phyloP scores from a whole-genome alignment of 306 rosid species.

The Senna siamea region DNA sequence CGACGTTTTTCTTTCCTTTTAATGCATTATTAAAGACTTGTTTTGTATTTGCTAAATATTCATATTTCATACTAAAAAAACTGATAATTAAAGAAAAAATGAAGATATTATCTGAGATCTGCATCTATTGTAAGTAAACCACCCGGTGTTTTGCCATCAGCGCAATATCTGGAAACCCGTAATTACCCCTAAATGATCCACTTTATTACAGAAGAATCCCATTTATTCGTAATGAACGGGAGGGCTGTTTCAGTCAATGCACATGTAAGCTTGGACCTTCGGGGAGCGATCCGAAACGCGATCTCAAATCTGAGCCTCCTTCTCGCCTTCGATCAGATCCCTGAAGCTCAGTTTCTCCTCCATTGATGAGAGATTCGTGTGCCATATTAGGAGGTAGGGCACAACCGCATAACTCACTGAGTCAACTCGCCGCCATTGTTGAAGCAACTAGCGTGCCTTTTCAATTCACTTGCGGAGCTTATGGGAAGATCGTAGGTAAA shows the following conservation, averaged over 20 bases:
- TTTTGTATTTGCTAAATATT: no score
- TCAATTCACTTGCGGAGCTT: slow-evolving; percentile 28
- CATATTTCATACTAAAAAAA: no score
- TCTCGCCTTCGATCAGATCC: slow-evolving; percentile 37
- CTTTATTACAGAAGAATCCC: background rate
- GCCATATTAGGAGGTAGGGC: no score
- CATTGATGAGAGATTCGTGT: background rate
- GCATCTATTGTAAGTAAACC: background rate
- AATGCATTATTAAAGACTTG: no score
- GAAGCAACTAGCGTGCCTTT: slow-evolving; percentile 15
- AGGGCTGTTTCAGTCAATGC: slow-evolving; percentile 40
- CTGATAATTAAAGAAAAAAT: background rate
- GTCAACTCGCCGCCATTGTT: slow-evolving; percentile 48
- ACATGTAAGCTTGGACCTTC: background rate
- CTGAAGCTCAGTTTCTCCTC: slow-evolving; percentile 9
- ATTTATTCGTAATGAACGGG: background rate
- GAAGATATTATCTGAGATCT: slow-evolving; percentile 16
- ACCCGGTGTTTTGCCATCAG: no score
- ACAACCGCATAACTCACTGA: slow-evolving; percentile 37
- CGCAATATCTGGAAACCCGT: background rate
- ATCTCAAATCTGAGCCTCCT: slow-evolving; percentile 34
- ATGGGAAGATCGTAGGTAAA: slow-evolving; percentile 36
- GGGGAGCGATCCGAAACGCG: slow-evolving; percentile 20
- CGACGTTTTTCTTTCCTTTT: no score
- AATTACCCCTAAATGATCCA: slow-evolving; percentile 12